Evolutionary conservation across 345 rosid species (phyloP).

Genomic region (Lumnitzera littorea): DNA sequence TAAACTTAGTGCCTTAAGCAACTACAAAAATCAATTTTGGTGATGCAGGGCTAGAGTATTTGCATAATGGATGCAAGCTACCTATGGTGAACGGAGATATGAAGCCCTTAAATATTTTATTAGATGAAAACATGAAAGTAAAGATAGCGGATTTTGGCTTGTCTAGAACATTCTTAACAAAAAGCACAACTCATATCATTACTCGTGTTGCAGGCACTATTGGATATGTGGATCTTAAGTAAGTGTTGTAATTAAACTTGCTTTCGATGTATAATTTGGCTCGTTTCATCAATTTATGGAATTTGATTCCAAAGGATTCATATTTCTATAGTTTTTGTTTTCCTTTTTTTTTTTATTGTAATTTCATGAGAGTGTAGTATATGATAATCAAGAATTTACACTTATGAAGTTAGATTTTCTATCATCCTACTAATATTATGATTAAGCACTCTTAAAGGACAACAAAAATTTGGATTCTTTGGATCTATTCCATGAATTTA

Average conservation of each 20-base stretch:
- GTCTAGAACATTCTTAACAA: slow-evolving; percentile 12
- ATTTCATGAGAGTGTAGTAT: no score
- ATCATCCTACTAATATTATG: no score
- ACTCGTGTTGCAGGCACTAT: slow-evolving; percentile 32
- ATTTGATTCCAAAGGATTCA: background rate
- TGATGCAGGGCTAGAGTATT: slow-evolving; percentile 11
- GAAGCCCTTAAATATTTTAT: slow-evolving; percentile 18
- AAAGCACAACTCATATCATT: slow-evolving; percentile 16
- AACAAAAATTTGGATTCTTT: no score
- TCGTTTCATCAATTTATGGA: background rate
- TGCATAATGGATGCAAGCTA: slow-evolving; percentile 26
- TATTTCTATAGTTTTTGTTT: background rate
- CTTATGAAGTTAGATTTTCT: no score
- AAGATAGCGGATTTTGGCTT: slow-evolving; percentile 22
- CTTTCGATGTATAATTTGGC: background rate
- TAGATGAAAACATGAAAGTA: slow-evolving; percentile 17
- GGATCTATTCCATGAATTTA: no score
- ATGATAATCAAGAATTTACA: no score
- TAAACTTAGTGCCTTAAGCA: background rate
- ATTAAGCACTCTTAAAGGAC: no score
- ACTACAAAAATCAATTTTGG: background rate
- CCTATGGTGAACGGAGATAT: slow-evolving; percentile 21
- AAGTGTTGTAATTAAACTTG: background rate
- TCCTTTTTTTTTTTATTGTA: no score
- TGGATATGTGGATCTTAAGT: slow-evolving; percentile 2